Evolutionary conservation across 2,329 filamentous ascomycete genomes (phyloP).

Genomic region (Diaporthe citri): DNA sequence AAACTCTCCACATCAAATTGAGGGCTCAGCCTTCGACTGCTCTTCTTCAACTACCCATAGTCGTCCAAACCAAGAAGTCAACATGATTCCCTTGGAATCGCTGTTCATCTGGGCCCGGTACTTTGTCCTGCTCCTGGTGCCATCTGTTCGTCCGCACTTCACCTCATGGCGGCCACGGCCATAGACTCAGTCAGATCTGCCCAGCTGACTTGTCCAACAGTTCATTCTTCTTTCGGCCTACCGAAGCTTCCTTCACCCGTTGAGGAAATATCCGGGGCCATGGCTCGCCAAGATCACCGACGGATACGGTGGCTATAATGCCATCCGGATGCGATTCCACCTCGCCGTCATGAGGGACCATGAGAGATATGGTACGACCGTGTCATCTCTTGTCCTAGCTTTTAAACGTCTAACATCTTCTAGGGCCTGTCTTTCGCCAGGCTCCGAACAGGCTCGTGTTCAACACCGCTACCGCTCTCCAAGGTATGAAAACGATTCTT

Average conservation of each 20-base stretch:
- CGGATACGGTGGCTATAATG: slow-evolving; percentile 1
- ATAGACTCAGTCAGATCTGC: not conserved
- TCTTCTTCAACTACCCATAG: no score
- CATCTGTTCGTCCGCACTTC: not conserved
- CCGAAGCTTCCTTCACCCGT: not conserved
- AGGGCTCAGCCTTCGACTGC: no score
- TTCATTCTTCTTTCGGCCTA: not conserved
- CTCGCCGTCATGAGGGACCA: not conserved
- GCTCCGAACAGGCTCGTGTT: slow-evolving; percentile 1
- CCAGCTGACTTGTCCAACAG: not conserved
- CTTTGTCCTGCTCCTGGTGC: not conserved
- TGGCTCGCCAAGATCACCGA: slow-evolving; percentile 3
- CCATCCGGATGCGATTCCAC: not conserved
- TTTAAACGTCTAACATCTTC: not conserved
- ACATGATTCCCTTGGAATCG: not conserved
- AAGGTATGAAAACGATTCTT: not conserved
- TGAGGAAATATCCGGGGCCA: slow-evolving; percentile 1
- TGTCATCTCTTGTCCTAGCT: not conserved
- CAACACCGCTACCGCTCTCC: not conserved
- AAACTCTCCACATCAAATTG: no score
- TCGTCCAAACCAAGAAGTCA: not conserved
- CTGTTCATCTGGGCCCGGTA: not conserved
- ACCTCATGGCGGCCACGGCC: no score
- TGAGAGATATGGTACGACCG: not conserved
- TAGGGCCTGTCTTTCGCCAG: slow-evolving; percentile 2